These are phyloP conservation scores for Sugiyamaella castrensis DNA, from an alignment of 1,139 yeast genomes.

Conservation along the genomic window DNA sequence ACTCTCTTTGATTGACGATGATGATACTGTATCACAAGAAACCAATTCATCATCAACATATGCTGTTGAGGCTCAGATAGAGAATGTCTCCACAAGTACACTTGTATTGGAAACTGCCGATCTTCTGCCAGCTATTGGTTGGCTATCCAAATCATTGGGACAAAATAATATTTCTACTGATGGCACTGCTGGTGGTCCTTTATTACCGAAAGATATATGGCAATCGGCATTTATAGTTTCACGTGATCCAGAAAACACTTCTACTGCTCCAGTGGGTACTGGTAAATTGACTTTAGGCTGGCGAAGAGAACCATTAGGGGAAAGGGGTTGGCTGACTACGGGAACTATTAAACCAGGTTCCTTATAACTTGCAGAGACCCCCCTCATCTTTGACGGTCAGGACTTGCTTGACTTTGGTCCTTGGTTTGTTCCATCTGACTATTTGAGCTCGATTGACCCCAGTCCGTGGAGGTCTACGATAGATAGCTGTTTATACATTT, in stretches of 20 bases:
- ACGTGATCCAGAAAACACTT: slow-evolving; percentile 15
- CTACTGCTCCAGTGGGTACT: slow-evolving; percentile 19
- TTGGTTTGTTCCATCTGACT: too few species aligned
- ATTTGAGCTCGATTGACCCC: too few species aligned
- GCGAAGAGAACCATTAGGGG: slow-evolving; percentile 40
- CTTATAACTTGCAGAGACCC: neutral
- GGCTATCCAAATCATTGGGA: slow-evolving; percentile 18
- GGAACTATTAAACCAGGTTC: slow-evolving; percentile 20
- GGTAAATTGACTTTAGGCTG: slow-evolving; percentile 34
- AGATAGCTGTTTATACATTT: too few species aligned
- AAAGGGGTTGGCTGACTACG: slow-evolving; percentile 38
- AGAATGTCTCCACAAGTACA: slow-evolving; percentile 33
- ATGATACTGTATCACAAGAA: neutral
- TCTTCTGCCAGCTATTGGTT: slow-evolving; percentile 31
- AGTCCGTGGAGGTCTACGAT: too few species aligned
- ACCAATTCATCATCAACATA: slow-evolving; percentile 17
- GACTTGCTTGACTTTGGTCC: too few species aligned
- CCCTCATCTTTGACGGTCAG: too few species aligned
- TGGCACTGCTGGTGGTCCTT: slow-evolving; percentile 8
- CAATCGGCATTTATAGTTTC: slow-evolving; percentile 23
- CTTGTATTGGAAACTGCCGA: slow-evolving; percentile 35
- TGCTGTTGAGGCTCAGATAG: slow-evolving; percentile 38
- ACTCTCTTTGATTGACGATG: slow-evolving; percentile 18
- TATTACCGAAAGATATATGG: slow-evolving; percentile 23
- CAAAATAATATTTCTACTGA: slow-evolving; percentile 11